Base-by-base conservation (phyloP, 768 basidiomycete genomes). In the Kondoa subrosea region DNA sequence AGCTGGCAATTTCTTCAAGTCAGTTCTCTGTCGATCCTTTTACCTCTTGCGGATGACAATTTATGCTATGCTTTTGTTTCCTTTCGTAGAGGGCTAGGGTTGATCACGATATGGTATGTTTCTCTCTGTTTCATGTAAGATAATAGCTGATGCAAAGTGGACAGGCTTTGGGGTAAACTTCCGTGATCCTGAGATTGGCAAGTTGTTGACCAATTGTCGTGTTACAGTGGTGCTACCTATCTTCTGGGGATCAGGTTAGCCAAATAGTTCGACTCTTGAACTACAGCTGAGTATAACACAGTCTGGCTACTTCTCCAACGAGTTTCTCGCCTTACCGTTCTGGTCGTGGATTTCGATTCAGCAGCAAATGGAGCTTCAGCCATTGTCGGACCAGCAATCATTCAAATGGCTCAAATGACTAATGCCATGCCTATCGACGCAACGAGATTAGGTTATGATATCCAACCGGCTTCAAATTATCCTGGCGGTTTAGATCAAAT, bases 281-380 rank as follows among this genome's bases (percentile, higher is more conserved):
- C 16, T 56, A 56, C 56, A 25, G 25, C 56, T 15, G 56, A 15
- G 56, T n/a, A n/a, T n/a, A n/a, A n/a, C n/a, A n/a, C n/a, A n/a
- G n/a, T n/a, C 4, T 62, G 62, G 64, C 56, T 65, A 3, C 68
- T 73, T 34, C 66, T 70, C 0, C 57, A 66, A 21, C 70, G 75
- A 56, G 66, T 78, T 56, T 68, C 70, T 27, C 64, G 65, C 15
- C 59, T 76, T 15, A 75, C 72, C 3, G 65, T 77, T 25, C 68
- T 76, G 58, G 69, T 76, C 40, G 74, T 77, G 58, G 71, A 76
- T 31, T 75, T 77, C 57, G 77, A 78, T 65, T 65, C 71, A 8
- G 60, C 71, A 21, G n/a, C 31, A 26, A 26, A 69, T 4, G 69
- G 70, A 15, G 34, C 60, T 17, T 25, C 58, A 29, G 73, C 73